Base-by-base conservation (phyloP, 371 early-diverging fungal species). In the Phascolomyces articulosus region DNA sequence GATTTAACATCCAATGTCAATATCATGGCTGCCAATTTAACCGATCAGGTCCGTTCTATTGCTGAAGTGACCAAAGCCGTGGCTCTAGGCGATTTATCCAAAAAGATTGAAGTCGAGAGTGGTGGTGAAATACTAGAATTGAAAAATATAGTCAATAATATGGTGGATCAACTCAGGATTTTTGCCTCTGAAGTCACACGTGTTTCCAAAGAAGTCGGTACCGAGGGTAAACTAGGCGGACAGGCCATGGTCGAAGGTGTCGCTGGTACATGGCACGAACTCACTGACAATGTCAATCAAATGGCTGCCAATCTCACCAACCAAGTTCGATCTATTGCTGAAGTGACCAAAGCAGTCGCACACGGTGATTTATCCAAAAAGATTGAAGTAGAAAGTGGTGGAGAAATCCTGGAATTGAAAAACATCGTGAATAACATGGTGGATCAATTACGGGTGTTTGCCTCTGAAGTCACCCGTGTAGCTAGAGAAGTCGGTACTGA, bases 111-210 rank as follows among this genome's bases (percentile, higher is more conserved):
- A 24, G 79, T 86, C 8, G 84, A 85, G 53, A 87, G 85, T 1
- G 74, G 79, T 31, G 87, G 87, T 38, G 87, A 88, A 69, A 87
- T 87, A 82, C 84, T 85, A 48, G 60, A 59, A 44, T 79, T 87
- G 55, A 87, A 87, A 67, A 83, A 85, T 48, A 86, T 85, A 65
- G 87, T 89, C 40, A 87, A 88, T 67, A 81, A 87, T 60, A 89
- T 89, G 87, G 65, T 87, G 16, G 74, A 75, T 40, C 79, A 80
- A 24, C 71, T 89, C 53, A 77, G 88, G 6, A 83, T 85, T 56
- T 85, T 84, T 72, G 75, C 79, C 3, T 64, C 72, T 0, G 87
- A 85, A 66, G 85, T 85, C 2, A 81, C 78, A 27, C 70, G 83
- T 13, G 83, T 83, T 77, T 87, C 62, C 72, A 78, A 63, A 82